Evolutionary conservation across 768 basidiomycete species (phyloP).

Genomic region (Russula brevipes): DNA sequence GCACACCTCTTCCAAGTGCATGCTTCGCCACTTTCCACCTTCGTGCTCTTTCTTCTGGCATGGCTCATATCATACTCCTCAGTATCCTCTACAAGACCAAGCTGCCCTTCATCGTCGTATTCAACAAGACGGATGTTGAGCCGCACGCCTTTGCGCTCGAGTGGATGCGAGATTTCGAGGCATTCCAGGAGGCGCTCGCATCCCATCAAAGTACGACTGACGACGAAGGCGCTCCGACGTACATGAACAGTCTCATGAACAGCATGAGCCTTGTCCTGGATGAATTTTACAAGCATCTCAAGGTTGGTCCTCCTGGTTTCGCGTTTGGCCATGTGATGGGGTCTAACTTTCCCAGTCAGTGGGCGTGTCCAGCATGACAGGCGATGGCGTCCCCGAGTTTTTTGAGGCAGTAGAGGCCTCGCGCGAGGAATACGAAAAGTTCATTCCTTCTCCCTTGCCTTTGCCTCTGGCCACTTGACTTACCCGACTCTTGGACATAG

Average conservation of each 20-base stretch:
- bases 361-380: slow-evolving; percentile 93
- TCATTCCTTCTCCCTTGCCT: slow-evolving; percentile 27
- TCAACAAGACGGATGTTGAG: slow-evolving; percentile 96
- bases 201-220: slow-evolving; percentile 62
- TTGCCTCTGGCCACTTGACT: neutral
- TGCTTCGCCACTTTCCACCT: neutral
- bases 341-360: slow-evolving; percentile 56
- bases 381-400: slow-evolving; percentile 89
- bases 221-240: slow-evolving; percentile 86
- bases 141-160: slow-evolving; percentile 88
- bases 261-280: slow-evolving; percentile 98
- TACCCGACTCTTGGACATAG: slow-evolving; percentile 37
- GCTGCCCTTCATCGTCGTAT: slow-evolving; percentile 93
- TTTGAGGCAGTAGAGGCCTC: slow-evolving; percentile 88
- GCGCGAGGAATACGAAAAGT: slow-evolving; percentile 86
- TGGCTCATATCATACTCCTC: neutral
- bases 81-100: slow-evolving; percentile 98
- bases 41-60: neutral
- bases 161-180: slow-evolving; percentile 98
- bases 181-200: slow-evolving; percentile 83
- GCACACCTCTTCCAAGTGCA: too few relatives aligned
- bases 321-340: neutral
- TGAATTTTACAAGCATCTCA: slow-evolving; percentile 95
- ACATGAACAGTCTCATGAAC: slow-evolving; percentile 99
- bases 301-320: slow-evolving; percentile 45